Evolutionary conservation across 1,284 basidiomycete genomes (phyloP).

Genomic region (Tilletia setariae): DNA sequence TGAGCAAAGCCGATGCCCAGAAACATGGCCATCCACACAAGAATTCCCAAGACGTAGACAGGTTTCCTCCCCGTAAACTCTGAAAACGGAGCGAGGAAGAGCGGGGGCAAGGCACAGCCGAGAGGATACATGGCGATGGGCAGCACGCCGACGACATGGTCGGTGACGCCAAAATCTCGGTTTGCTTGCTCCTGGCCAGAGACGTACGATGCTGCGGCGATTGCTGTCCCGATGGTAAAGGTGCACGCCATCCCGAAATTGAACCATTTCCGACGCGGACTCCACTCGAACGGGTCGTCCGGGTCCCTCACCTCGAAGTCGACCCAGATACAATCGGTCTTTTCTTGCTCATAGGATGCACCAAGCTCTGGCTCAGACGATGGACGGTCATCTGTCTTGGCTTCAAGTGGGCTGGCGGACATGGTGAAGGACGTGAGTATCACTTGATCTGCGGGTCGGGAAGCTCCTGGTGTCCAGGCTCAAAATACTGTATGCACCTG

Average conservation of each 20-base stretch:
- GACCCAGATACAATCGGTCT: constrained; percentile 57
- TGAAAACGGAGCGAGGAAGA: constrained; percentile 65
- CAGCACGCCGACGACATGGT: constrained; percentile 64
- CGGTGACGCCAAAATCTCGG: constrained; percentile 64
- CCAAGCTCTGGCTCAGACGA: too few species aligned
- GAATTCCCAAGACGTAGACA: constrained; percentile 64
- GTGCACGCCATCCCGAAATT: constrained; percentile 65
- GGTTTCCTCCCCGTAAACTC: constrained; percentile 73
- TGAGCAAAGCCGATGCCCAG: constrained; percentile 56
- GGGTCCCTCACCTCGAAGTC: constrained; percentile 61
- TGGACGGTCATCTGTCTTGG: too few species aligned
- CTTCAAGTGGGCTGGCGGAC: too few species aligned
- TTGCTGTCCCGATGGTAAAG: constrained; percentile 60
- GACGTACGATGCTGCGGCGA: constrained; percentile 61
- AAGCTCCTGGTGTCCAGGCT: too few species aligned
- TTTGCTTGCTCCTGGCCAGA: constrained; percentile 65
- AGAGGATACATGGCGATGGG: constrained; percentile 60
- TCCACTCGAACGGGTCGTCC: constrained; percentile 64
- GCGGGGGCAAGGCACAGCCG: constrained; percentile 69
- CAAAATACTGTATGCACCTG: too few species aligned
- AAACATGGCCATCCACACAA: constrained; percentile 48
- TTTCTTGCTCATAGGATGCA: not conserved
- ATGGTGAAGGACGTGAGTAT: too few species aligned
- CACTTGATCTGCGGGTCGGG: too few species aligned
- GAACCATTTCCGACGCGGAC: constrained; percentile 60